Conservation (phyloP, 352 stramenopile genomes). For the Phytophthora boehmeriae region DNA sequence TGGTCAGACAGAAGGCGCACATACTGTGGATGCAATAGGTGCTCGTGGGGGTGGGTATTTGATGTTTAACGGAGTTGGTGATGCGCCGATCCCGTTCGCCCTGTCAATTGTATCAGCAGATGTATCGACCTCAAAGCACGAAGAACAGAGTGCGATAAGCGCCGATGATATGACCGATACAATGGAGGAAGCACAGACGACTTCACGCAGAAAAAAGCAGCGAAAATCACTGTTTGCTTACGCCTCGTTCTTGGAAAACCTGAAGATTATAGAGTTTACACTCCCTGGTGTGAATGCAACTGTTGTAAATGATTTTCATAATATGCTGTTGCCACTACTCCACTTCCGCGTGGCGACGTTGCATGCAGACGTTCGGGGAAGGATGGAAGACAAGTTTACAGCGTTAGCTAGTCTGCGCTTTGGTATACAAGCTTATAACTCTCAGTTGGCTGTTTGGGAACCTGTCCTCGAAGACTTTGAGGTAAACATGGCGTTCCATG, state of each 20-base stretch:
- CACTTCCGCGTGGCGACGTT: slow-evolving; percentile 76
- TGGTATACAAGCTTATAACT: slow-evolving; percentile 86
- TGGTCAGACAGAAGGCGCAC: slow-evolving; percentile 40
- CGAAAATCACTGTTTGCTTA: slow-evolving; percentile 27
- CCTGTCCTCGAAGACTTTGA: slow-evolving; percentile 86
- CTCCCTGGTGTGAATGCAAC: slow-evolving; percentile 81
- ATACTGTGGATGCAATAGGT: slow-evolving; percentile 45
- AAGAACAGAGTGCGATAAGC: slow-evolving; percentile 9
- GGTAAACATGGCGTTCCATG: slow-evolving; percentile 75
- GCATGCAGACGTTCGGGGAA: slow-evolving; percentile 68
- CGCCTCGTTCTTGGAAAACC: slow-evolving; percentile 51
- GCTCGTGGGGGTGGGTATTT: slow-evolving; percentile 77
- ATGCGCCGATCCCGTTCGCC: slow-evolving; percentile 80
- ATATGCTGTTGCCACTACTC: slow-evolving; percentile 84
- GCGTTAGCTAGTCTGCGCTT: slow-evolving; percentile 66
- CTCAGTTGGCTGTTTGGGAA: slow-evolving; percentile 87
- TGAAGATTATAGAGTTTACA: slow-evolving; percentile 81
- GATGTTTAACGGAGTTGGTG: slow-evolving; percentile 88
- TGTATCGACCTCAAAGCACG: slow-evolving; percentile 6
- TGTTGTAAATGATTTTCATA: slow-evolving; percentile 88
- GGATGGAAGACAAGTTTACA: slow-evolving; percentile 67
- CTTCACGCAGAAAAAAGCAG: slow-evolving; percentile 18
- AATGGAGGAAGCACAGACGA: slow-evolving; percentile 6
- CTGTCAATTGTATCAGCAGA: slow-evolving; percentile 61
- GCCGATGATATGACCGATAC: slow-evolving; percentile 15